phyloP scores from a whole-genome alignment of 2,329 filamentous ascomycete genomes.

The Fusarium siculi region DNA sequence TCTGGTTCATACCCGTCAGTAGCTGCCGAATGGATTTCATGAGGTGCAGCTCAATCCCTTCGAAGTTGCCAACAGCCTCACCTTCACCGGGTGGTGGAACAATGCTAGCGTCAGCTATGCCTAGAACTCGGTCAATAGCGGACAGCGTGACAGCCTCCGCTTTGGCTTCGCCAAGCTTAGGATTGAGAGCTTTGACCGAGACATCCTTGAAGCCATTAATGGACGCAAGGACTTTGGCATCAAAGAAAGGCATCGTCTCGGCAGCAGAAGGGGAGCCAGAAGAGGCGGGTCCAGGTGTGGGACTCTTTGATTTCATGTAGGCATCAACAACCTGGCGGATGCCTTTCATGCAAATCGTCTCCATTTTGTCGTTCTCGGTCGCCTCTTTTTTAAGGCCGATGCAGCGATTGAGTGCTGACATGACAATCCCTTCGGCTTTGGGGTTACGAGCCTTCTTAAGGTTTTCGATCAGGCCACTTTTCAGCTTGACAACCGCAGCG shows the following conservation, averaged over 20 bases:
- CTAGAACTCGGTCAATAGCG: slow-evolving; percentile 62
- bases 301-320: slow-evolving; percentile 52
- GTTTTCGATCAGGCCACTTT: slow-evolving; percentile 59
- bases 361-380: slow-evolving; percentile 58
- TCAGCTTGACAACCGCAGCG: slow-evolving; percentile 57
- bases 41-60: slow-evolving; percentile 54
- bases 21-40: slow-evolving; percentile 55
- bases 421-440: slow-evolving; percentile 59
- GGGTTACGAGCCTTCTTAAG: slow-evolving; percentile 56
- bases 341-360: slow-evolving; percentile 58
- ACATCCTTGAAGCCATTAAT: slow-evolving; percentile 59
- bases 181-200: slow-evolving; percentile 56
- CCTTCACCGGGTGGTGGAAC: slow-evolving; percentile 49
- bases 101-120: slow-evolving; percentile 58
- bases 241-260: slow-evolving; percentile 48
- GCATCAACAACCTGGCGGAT: slow-evolving; percentile 57
- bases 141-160: slow-evolving; percentile 61
- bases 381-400: slow-evolving; percentile 59
- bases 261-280: slow-evolving; percentile 35
- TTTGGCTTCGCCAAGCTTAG: slow-evolving; percentile 53
- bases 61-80: slow-evolving; percentile 49
- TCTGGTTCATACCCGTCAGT: slow-evolving; percentile 54
- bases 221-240: slow-evolving; percentile 54
- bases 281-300: slow-evolving; percentile 45
- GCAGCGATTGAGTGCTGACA: slow-evolving; percentile 64